Evolutionary conservation across 2,329 filamentous ascomycete genomes (phyloP), one percentile per base, ranked within the genome.

Genomic region (Pseudocercospora vitis): DNA sequence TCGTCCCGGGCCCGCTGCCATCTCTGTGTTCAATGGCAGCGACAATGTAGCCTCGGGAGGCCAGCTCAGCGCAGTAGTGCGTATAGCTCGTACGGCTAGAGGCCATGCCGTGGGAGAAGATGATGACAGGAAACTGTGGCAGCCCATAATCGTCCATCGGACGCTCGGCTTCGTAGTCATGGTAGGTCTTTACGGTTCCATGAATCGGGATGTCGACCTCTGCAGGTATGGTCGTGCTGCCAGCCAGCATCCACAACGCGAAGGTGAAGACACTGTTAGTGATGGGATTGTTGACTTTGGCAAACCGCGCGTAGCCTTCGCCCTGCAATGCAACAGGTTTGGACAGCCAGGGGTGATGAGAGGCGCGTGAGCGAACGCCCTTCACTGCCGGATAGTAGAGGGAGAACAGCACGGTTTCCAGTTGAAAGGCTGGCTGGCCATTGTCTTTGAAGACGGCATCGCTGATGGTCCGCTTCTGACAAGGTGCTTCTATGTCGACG

Each of bases 71-170:
- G 12, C 74, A 70, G 55, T 73, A 76, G 46, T 76, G 73, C 14
- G 74, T 73, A 59, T 78, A 78, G 58, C 68, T 70, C 40, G 74
- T 76, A 28, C 73, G 69, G 61, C 71, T 71, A 2, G 72, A 71
- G 3, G 74, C 74, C 73, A 75, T 75, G 4, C 75, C 75, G 58
- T 78, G 75, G 3, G 71, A 74, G 56, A 78, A 76, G 4, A 78
- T 69, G 9, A 77, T 69, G 39, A 74, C 69, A 0, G 75, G 74
- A 23, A 76, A 69, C 12, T 56, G 60, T 1, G 66, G 66, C 7
- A 67, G 55, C 8, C 65, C 64, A 47, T 67, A 65, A 23, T 65
- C 60, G 44, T 70, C 68, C 21, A 57, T 24, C 6, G 60, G 63
- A n/a, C 63, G 57, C 37, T 66, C 61, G 3, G 51, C 52, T 26